Base-by-base conservation (phyloP, 2,329 filamentous ascomycete species). In the Tympanopsis confertula region DNA sequence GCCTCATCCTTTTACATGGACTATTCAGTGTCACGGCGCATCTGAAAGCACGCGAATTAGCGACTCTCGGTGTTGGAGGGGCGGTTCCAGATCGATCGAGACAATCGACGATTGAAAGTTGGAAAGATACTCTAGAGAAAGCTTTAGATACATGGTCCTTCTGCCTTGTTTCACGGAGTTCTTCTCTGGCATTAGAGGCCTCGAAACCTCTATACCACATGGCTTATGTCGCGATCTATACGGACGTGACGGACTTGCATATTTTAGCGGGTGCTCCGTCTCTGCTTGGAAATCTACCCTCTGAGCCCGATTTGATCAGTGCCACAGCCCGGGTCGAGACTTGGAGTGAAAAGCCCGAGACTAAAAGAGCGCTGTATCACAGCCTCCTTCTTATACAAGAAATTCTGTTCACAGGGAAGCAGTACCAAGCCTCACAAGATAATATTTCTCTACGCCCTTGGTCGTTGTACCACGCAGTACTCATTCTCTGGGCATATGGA, bases 111-210 rank as follows among this genome's bases (percentile, higher is more conserved):
- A 42, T 43, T n/a, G 49, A 51, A 30, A 42, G 41, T 5, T 51
- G 50, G 50, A 47, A 45, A 37, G 47, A 49, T n/a, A 50, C 46
- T 2, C 26, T 52, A 17, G 47, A 51, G 19, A 42, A 41, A 3
- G 50, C 49, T 5, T 46, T 52, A 19, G 49, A 52, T 19, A 50
- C 47, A 5, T 52, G 50, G 50, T 51, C 50, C 4, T 50, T 48
- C 36, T 52, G 44, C 5, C 42, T 51, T 4, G 41, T 50, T 5
- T 51, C 47, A 13, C 44, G 45, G 18, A 42, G 42, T 19, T 44
- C 50, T 2, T 52, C 50, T 3, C 38, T 52, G 24, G 45, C 44
- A 3, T 38, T 51, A 3, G 50, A 51, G 35, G 47, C 47, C 2
- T 43, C 45, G 3, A 36, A 42, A 30, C 42, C 47, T 15, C 40